phyloP scores from a whole-genome alignment of 169 alveolate genomes.

The Plasmodium falciparum region DNA sequence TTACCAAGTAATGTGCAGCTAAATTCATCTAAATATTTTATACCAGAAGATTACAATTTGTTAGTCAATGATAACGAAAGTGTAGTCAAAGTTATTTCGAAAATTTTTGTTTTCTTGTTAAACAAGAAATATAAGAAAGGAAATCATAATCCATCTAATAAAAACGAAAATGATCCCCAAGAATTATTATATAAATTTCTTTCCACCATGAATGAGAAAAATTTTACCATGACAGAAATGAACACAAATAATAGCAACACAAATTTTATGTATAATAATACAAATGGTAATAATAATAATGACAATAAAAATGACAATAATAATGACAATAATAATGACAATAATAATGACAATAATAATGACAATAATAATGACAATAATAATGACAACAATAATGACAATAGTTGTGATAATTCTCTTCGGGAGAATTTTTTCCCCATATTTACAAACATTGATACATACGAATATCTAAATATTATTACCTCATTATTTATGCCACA shows the following conservation, averaged over 20 bases:
- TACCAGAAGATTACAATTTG: conserved; percentile 50
- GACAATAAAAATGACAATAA: too few species aligned
- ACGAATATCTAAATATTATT: conserved; percentile 47
- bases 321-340: too few species aligned
- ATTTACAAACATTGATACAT: conserved; percentile 36
- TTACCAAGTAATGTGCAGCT: conserved; percentile 48
- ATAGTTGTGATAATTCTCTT: too few species aligned
- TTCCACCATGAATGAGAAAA: conserved; percentile 29
- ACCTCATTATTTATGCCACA: conserved; percentile 74
- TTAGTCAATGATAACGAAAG: conserved; percentile 64
- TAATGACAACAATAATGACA: too few species aligned
- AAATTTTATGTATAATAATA: not conserved
- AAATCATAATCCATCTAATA: not conserved
- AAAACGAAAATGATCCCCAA: conserved; percentile 1
- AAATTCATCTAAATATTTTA: conserved; percentile 51
- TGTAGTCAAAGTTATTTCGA: conserved; percentile 49
- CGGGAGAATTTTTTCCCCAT: not conserved
- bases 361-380: too few species aligned
- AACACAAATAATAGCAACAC: not conserved
- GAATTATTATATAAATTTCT: conserved; percentile 28
- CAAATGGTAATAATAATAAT: too few species aligned
- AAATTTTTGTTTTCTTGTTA: conserved; percentile 54
- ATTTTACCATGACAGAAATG: conserved; percentile 20
- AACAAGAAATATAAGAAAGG: conserved; percentile 29
- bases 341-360: too few species aligned